Evolutionary conservation across 129 eudicot species (phyloP).

Genomic region (Flaveria ramosissima): DNA sequence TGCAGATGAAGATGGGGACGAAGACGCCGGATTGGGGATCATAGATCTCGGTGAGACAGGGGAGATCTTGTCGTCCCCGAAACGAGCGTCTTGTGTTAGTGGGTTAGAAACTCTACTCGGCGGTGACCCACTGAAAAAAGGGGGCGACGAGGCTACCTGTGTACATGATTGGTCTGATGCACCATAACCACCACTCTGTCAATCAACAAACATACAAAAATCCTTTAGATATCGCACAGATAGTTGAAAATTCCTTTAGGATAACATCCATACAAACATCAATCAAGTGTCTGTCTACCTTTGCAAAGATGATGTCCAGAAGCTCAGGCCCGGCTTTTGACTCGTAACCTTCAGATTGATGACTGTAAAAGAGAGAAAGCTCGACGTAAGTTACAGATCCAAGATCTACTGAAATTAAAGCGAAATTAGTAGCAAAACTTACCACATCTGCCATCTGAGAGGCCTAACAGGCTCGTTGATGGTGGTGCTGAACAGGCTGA

Average conservation of each 20-base stretch:
- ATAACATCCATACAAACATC: background rate
- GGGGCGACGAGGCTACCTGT: constrained; percentile 93
- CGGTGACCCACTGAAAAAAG: constrained; percentile 97
- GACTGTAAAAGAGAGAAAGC: constrained; percentile 37
- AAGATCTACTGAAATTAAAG: background rate
- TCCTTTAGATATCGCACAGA: too few species aligned
- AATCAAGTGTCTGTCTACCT: constrained; percentile 36
- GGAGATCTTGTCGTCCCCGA: constrained; percentile 62
- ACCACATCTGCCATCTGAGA: constrained; percentile 78
- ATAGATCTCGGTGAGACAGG: constrained; percentile 57
- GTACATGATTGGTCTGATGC: constrained; percentile 48
- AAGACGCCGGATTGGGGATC: constrained; percentile 45
- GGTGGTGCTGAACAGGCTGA: constrained; percentile 43
- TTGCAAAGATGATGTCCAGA: constrained; percentile 80
- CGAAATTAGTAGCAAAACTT: background rate
- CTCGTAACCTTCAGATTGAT: constrained; percentile 72
- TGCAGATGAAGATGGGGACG: constrained; percentile 45
- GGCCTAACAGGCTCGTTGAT: constrained; percentile 38
- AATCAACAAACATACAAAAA: background rate
- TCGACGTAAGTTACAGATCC: background rate
- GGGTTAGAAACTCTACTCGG: constrained; percentile 99
- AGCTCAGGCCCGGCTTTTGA: constrained; percentile 85
- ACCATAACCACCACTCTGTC: constrained; percentile 46
- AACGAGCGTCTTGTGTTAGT: constrained; percentile 79
- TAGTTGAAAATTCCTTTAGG: too few species aligned